These are phyloP conservation scores for Phytophthora fragariae DNA, from an alignment of 352 stramenopile species.

Conservation along the genomic window DNA sequence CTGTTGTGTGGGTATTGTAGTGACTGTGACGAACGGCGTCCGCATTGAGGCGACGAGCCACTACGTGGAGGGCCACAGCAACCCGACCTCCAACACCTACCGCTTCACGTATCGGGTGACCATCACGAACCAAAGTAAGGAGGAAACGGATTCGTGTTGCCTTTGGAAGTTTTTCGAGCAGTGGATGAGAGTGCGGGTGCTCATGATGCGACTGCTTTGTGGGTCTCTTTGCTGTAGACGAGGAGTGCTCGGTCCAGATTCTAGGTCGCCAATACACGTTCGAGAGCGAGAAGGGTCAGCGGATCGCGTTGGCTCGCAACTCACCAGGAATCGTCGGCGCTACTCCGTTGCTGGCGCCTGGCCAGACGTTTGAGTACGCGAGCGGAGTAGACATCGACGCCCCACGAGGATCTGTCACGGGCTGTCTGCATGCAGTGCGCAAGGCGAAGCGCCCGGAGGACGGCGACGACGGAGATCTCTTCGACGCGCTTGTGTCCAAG, in stretches of 20 bases:
- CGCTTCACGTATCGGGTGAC: constrained; percentile 83
- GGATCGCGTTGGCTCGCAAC: constrained; percentile 63
- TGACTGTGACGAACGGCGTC: constrained; percentile 74
- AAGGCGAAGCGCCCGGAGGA: constrained; percentile 38
- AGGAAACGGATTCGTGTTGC: no score
- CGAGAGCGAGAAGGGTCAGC: constrained; percentile 70
- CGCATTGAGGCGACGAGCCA: constrained; percentile 79
- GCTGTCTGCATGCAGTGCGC: constrained; percentile 71
- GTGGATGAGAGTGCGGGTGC: not conserved
- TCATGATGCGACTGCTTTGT: constrained; percentile 12
- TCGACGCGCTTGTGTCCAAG: constrained; percentile 77
- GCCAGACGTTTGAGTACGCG: constrained; percentile 83
- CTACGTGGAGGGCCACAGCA: constrained; percentile 66
- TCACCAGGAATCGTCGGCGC: constrained; percentile 77
- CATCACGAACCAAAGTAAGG: constrained; percentile 79
- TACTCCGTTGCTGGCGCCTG: constrained; percentile 67
- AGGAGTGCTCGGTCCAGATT: constrained; percentile 64
- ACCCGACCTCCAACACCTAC: constrained; percentile 58
- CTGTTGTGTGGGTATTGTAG: constrained; percentile 35
- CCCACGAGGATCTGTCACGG: constrained; percentile 60
- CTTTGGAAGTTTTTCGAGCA: no score
- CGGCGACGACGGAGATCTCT: constrained; percentile 43
- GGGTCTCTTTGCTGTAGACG: constrained; percentile 39
- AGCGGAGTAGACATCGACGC: constrained; percentile 82
- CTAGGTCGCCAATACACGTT: constrained; percentile 83